Evolutionary conservation across 78 protist genomes (phyloP), one percentile per base, ranked within the genome.

Genomic region (Dictyostelium purpureum): DNA sequence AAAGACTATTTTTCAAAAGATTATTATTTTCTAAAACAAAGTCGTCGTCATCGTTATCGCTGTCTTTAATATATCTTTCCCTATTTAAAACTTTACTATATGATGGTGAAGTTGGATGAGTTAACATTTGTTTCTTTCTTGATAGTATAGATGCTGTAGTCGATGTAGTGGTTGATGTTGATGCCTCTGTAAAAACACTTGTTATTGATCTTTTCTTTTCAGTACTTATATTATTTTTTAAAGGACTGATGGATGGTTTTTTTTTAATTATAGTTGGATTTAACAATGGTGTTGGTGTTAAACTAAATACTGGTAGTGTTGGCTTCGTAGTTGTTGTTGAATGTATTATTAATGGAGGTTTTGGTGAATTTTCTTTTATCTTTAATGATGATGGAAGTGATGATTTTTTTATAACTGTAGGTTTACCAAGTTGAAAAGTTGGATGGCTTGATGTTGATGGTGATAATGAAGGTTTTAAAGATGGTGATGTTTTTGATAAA

Each of bases 111-210:
- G 33, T 67, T 67, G 75, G 75, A 21, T 67, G 75, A 67, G 42
- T 40, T 3, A 67, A 11, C 75, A 67, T 67, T 67, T 67, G 75
- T 40, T 67, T 67, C 75, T 67, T 67, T 67, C 75, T 67, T 40
- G 78, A 43, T 6, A 7, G n/a, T 4, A 38, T 16, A 37, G 75
- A 37, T 18, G 1, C 2, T 35, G 45, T 47, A 12, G 52, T 12
- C 10, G 52, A 47, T 47, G 52, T 12, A 12, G 52, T 12, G 6
- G 52, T 12, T 47, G 52, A 47, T 47, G 52, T 12, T 12, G 52
- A 47, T 47, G 52, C 14, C 4, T 31, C 40, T 65, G 18, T 38
- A 56, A 56, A 56, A 37, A 21, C 49, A 37, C 28, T 66, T 37
- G 75, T 26, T 14, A 33, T 11, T 38, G 28, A 38, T 66, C 49